phyloP scores from a whole-genome alignment of 2,329 filamentous ascomycete species.

The Aspergillus nomiae region DNA sequence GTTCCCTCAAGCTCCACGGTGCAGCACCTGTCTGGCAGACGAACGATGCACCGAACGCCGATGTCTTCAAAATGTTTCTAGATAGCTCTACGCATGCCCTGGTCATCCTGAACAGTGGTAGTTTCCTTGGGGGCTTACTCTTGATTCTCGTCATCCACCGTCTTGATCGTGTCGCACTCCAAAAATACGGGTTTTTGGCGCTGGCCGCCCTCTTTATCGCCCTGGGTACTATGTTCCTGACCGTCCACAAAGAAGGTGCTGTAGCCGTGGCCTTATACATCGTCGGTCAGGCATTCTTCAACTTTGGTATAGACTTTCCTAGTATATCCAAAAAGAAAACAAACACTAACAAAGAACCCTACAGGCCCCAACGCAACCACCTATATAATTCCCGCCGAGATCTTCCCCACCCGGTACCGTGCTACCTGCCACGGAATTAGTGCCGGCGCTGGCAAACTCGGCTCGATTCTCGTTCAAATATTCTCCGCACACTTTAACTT shows the following conservation, averaged over 20 bases:
- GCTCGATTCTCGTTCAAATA: conserved; percentile 48
- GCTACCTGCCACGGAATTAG: conserved; percentile 57
- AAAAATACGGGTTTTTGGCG: conserved; percentile 48
- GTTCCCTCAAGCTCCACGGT: conserved; percentile 30
- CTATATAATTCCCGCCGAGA: conserved; percentile 56
- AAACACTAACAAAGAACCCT: neutral
- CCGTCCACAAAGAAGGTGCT: conserved; percentile 37
- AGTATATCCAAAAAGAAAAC: neutral
- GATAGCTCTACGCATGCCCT: conserved; percentile 42
- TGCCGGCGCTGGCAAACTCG: conserved; percentile 57
- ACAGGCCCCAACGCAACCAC: conserved; percentile 44
- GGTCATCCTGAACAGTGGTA: conserved; percentile 45
- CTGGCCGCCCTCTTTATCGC: conserved; percentile 47
- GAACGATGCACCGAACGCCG: conserved; percentile 40
- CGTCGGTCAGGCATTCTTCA: conserved; percentile 51
- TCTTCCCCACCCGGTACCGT: conserved; percentile 59
- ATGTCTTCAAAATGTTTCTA: conserved; percentile 44
- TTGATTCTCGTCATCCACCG: conserved; percentile 43
- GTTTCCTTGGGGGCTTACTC: conserved; percentile 44
- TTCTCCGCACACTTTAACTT: conserved; percentile 45
- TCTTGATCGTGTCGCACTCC: conserved; percentile 45
- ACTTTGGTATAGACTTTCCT: conserved; percentile 42
- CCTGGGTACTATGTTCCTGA: conserved; percentile 46
- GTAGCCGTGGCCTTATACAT: conserved; percentile 46
- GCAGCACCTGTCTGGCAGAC: conserved; percentile 40